Base-by-base conservation (phyloP, 2,329 filamentous ascomycete species). In the Dactylonectria macrodidyma region DNA sequence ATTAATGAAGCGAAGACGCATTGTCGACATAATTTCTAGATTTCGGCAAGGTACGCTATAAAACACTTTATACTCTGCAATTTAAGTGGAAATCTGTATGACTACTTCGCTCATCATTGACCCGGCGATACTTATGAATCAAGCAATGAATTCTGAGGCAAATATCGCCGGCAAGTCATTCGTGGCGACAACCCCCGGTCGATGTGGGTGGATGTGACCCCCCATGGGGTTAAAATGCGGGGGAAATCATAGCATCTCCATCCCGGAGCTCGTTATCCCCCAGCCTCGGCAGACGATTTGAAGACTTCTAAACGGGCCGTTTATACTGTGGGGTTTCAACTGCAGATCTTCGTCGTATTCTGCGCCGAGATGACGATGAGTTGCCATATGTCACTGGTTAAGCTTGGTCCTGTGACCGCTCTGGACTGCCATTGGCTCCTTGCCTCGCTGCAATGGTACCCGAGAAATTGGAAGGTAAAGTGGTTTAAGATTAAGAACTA, bases 181-280 rank as follows among this genome's bases (percentile, higher is more conserved):
- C 11, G 10, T 16, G 38, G 11, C 38, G 14, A 41, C 14, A 14
- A 14, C 12, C 38, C 38, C 50, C 34, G 50, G 30, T 34, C 16
- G 6, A 41, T 22, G 50, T 6, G 30, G 50, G 26, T 19, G 48
- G 36, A 2, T 2, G 19, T 52, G 1, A 19, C 50, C 22, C 50
- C 50, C 50, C 30, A 52, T 30, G 50, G 50, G 50, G 30, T 4
- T 30, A 52, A 52, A 52, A 30, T 52, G 50, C 26, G 50, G 50
- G 50, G 50, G 30, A 52, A 30, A 3, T 16, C n/a, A 34, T n/a
- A 5, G 16, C 30, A 41, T 34, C 30, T n/a, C 50, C 22, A 22
- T 52, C n/a, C 5, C 9, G 16, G 10, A 19, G 10, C 16, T 12
- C 14, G 16, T 36, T 16, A 52, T 34, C 16, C 5, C 14, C n/a